Base-by-base conservation (phyloP, 2,329 filamentous ascomycete species). In the Falciphora oryzae region DNA sequence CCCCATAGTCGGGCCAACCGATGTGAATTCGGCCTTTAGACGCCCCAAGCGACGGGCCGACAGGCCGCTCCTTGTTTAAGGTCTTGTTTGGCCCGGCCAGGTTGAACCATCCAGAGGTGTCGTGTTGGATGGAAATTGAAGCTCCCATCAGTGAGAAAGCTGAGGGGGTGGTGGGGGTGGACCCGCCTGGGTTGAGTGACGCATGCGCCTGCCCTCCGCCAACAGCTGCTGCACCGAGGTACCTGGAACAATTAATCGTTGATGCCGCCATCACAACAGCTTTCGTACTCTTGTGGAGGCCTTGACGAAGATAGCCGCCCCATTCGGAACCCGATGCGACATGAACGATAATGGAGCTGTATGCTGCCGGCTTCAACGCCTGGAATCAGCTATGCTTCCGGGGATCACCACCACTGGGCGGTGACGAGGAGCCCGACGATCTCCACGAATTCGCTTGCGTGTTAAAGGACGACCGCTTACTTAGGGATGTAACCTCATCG, bases 311-410 rank as follows among this genome's bases (percentile, higher is more conserved):
- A 35, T 35, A 11, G 32, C 32, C 32, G 32, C 10, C 8, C 32
- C 32, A 35, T 14, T 2, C 32, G 10, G 10, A 35, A 14, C 32
- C 8, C 10, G 10, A 35, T n/a, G n/a, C 38, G 31, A 27, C 25
- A 11, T 13, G 22, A 16, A 7, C 13, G 11, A 27, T n/a, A 27
- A 79, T 85, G 82, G 75, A 81, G 63, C 72, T 88, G 6, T 83
- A 82, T 70, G 83, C 80, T 57, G 69, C 81, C 3, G 85, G 85
- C 57, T 82, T 85, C 74, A 88, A 88, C 70, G 83, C 84, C 64
- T 88, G 83, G 83, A 73, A 75, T 64, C 85, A 88, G 69, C 77
- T 87, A 22, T 68, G 70, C 2, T 81, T 85, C 65, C 58, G 32
- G 58, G 10, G 16, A 62, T 57, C 18, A 66, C 6, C 56, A 22